Conservation (phyloP, 2,329 filamentous ascomycete genomes). For the Ascochyta clinopodiicola region DNA sequence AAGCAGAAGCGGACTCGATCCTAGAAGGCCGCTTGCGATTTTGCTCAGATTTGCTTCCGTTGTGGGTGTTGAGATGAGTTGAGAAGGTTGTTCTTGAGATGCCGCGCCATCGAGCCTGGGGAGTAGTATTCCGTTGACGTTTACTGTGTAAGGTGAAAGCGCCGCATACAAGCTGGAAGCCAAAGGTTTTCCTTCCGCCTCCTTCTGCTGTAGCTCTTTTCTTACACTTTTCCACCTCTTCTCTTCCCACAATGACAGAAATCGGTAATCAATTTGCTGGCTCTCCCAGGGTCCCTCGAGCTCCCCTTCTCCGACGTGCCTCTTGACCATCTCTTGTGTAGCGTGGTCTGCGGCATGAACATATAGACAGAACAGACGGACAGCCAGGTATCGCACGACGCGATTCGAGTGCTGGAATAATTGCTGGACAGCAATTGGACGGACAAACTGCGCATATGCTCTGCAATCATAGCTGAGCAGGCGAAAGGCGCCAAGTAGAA, state of each 20-base stretch:
- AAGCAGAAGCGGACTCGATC: slow-evolving; percentile 75
- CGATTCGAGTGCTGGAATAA: slow-evolving; percentile 67
- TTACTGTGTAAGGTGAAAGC: slow-evolving; percentile 42
- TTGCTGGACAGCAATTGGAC: slow-evolving; percentile 70
- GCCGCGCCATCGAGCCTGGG: slow-evolving; percentile 46
- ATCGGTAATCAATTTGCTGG: slow-evolving; percentile 76
- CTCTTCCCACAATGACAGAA: slow-evolving; percentile 71
- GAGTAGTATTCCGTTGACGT: slow-evolving; percentile 47
- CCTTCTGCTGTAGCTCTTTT: slow-evolving; percentile 14
- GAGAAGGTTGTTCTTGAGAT: slow-evolving; percentile 32
- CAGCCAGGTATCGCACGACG: slow-evolving; percentile 77
- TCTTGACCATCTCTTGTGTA: slow-evolving; percentile 72
- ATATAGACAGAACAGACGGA: slow-evolving; percentile 80
- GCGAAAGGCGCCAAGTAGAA: slow-evolving; percentile 76
- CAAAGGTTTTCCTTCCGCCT: not conserved
- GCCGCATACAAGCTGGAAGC: slow-evolving; percentile 19
- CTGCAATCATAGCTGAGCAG: slow-evolving; percentile 77
- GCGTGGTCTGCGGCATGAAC: slow-evolving; percentile 81
- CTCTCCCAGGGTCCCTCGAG: slow-evolving; percentile 79
- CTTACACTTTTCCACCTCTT: slow-evolving; percentile 54
- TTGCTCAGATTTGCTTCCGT: slow-evolving; percentile 73
- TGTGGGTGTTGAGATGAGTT: slow-evolving; percentile 70
- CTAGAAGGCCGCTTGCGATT: slow-evolving; percentile 72
- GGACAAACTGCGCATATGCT: slow-evolving; percentile 70
- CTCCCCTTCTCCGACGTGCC: slow-evolving; percentile 68